Percentiles rank a stretch among this genome's conserved stretches.
These are phyloP conservation scores for Ettlia oleoabundans DNA, from an alignment of 139 green algal species.

Conservation along the genomic window DNA sequence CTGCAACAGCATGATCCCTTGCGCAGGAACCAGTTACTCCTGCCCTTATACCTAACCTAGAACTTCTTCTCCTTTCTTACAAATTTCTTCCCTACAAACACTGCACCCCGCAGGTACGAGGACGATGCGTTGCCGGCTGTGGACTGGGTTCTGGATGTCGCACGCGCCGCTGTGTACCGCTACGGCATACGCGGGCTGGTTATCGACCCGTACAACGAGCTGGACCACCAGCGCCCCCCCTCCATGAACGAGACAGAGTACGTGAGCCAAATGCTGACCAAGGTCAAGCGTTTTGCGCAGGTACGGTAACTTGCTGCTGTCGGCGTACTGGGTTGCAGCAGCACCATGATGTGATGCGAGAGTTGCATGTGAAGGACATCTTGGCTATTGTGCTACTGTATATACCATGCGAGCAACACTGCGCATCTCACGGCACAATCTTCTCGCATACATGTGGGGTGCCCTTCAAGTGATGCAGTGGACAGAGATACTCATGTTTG, in stretches of 20 bases:
- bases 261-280: slow-evolving; percentile 92
- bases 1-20: too few species aligned
- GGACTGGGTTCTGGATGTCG: slow-evolving; percentile 92
- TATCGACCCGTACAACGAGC: slow-evolving; percentile 99
- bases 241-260: slow-evolving; percentile 93
- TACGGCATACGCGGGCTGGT: slow-evolving; percentile 95
- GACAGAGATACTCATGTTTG: too few species aligned
- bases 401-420: too few species aligned
- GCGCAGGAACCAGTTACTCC: too few species aligned
- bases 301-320: slow-evolving; percentile 31
- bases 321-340: background rate
- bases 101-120: slow-evolving; percentile 52
- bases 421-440: too few species aligned
- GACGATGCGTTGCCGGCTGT: slow-evolving; percentile 87
- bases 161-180: slow-evolving; percentile 76
- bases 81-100: background rate
- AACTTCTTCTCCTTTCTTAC: background rate
- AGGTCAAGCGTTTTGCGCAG: slow-evolving; percentile 76
- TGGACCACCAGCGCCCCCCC: slow-evolving; percentile 78
- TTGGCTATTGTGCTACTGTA: too few species aligned
- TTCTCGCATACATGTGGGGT: too few species aligned
- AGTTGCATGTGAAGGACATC: too few species aligned
- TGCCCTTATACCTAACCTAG: too few species aligned
- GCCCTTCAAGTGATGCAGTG: too few species aligned
- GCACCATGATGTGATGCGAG: too few species aligned